Evolutionary conservation across 2,329 filamentous ascomycete species (phyloP).

Genomic region (Xylaria sp.): DNA sequence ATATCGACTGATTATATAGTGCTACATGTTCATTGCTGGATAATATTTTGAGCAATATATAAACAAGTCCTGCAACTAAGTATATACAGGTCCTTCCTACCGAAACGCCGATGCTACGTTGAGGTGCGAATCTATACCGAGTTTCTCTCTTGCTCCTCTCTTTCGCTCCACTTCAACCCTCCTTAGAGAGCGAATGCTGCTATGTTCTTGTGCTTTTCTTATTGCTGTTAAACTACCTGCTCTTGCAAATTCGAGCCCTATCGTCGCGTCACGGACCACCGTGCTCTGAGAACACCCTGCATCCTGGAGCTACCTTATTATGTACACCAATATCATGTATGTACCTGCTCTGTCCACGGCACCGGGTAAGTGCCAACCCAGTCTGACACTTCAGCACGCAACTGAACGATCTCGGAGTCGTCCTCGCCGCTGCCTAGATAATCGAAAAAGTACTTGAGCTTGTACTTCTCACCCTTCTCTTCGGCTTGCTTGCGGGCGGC

Average conservation of each 20-base stretch:
- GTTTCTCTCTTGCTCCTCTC: not conserved
- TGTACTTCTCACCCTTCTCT: slow-evolving; percentile 73
- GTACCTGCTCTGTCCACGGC: slow-evolving; percentile 67
- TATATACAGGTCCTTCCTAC: slow-evolving; percentile 18
- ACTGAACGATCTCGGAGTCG: slow-evolving; percentile 76
- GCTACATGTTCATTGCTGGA: not conserved
- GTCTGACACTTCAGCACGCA: slow-evolving; percentile 79
- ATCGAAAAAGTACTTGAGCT: slow-evolving; percentile 74
- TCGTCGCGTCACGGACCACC: not conserved
- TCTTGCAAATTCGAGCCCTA: not conserved
- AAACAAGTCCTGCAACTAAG: slow-evolving; percentile 10
- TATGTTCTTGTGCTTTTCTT: not conserved
- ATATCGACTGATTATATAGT: no score
- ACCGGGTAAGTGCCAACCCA: slow-evolving; percentile 81
- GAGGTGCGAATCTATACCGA: slow-evolving; percentile 34
- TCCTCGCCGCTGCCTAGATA: slow-evolving; percentile 74
- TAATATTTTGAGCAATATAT: slow-evolving; percentile 21
- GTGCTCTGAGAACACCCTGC: not conserved
- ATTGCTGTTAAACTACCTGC: not conserved
- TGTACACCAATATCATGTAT: slow-evolving; percentile 42
- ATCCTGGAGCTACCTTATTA: slow-evolving; percentile 14
- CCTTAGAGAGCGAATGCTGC: not conserved
- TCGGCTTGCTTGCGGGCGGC: slow-evolving; percentile 75
- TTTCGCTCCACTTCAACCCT: not conserved
- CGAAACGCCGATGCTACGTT: slow-evolving; percentile 41